phyloP scores from a whole-genome alignment of 495 filamentous ascomycete species.

The Tricharina praecox region DNA sequence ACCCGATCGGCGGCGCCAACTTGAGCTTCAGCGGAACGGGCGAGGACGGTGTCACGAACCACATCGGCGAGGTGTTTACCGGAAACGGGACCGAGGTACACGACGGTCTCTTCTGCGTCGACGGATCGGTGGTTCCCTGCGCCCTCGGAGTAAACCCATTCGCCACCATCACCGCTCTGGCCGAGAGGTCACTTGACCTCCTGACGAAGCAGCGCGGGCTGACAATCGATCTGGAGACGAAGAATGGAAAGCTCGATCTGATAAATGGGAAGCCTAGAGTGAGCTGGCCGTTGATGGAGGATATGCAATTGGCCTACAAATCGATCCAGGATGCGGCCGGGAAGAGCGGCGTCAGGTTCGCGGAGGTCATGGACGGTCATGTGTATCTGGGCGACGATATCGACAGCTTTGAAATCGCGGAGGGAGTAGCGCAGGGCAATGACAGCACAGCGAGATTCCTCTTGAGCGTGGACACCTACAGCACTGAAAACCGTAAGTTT shows the following conservation, averaged over 20 bases:
- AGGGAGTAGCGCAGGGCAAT: constrained; percentile 34
- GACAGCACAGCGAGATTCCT: constrained; percentile 44
- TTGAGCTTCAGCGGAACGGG: constrained; percentile 45
- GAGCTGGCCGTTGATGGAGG: constrained; percentile 7
- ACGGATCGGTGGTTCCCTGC: constrained; percentile 46
- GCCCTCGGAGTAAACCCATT: constrained; percentile 53
- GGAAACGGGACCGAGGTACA: constrained; percentile 36
- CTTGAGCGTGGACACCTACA: constrained; percentile 40
- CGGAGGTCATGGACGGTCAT: constrained; percentile 47
- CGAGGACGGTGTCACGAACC: constrained; percentile 43
- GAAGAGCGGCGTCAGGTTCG: constrained; percentile 38
- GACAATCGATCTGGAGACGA: constrained; percentile 32
- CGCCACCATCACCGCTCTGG: constrained; percentile 51
- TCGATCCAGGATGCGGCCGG: constrained; percentile 32
- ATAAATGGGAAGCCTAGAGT: constrained; percentile 18
- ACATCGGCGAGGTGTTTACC: constrained; percentile 42
- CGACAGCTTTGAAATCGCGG: constrained; percentile 40
- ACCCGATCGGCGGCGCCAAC: constrained; percentile 51
- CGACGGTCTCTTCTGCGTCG: constrained; percentile 43
- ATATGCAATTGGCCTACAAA: constrained; percentile 25
- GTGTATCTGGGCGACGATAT: constrained; percentile 38
- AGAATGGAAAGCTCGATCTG: constrained; percentile 31
- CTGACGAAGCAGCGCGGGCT: constrained; percentile 31
- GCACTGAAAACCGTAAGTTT: constrained; percentile 24
- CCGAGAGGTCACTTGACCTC: constrained; percentile 42